Evolutionary conservation across 1,139 yeast species (phyloP).

Genomic region (Zygoascus meyerae): DNA sequence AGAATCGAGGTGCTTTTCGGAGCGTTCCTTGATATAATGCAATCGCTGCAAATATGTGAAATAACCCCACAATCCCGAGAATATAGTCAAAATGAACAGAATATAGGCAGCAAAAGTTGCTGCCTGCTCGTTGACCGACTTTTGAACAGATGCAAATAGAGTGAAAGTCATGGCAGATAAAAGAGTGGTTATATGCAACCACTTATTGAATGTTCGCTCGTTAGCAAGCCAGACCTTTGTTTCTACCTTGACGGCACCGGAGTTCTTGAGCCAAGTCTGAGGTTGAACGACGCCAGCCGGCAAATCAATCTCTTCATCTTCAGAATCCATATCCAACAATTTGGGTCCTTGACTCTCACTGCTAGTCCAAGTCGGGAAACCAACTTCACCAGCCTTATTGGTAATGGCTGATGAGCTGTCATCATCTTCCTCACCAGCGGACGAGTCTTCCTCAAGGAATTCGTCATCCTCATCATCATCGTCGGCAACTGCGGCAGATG

Average conservation of each 20-base stretch:
- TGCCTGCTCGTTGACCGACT: slow-evolving; percentile 42
- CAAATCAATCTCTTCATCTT: slow-evolving; percentile 76
- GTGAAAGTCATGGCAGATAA: slow-evolving; percentile 84
- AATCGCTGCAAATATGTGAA: slow-evolving; percentile 66
- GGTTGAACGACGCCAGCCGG: slow-evolving; percentile 92
- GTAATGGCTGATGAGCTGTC: slow-evolving; percentile 9
- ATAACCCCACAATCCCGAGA: slow-evolving; percentile 88
- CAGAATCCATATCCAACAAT: slow-evolving; percentile 65
- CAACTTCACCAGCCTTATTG: slow-evolving; percentile 12
- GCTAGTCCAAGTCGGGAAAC: slow-evolving; percentile 18
- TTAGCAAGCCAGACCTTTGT: slow-evolving; percentile 98
- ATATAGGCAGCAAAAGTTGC: slow-evolving; percentile 60
- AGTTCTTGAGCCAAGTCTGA: slow-evolving; percentile 67
- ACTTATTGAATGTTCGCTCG: slow-evolving; percentile 92
- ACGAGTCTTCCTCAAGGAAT: slow-evolving; percentile 22
- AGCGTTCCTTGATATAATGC: slow-evolving; percentile 67
- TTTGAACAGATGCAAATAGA: slow-evolving; percentile 68
- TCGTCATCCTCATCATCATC: slow-evolving; percentile 19
- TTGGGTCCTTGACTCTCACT: slow-evolving; percentile 1
- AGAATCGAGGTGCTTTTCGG: slow-evolving; percentile 83
- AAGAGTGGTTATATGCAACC: slow-evolving; percentile 89
- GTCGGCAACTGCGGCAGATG: slow-evolving; percentile 10
- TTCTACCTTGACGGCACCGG: slow-evolving; percentile 90
- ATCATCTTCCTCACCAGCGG: slow-evolving; percentile 23
- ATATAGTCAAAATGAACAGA: slow-evolving; percentile 73